These are phyloP conservation scores for Beauveria sp. DNA, from an alignment of 2,329 filamentous ascomycete species.

Conservation along the genomic window DNA sequence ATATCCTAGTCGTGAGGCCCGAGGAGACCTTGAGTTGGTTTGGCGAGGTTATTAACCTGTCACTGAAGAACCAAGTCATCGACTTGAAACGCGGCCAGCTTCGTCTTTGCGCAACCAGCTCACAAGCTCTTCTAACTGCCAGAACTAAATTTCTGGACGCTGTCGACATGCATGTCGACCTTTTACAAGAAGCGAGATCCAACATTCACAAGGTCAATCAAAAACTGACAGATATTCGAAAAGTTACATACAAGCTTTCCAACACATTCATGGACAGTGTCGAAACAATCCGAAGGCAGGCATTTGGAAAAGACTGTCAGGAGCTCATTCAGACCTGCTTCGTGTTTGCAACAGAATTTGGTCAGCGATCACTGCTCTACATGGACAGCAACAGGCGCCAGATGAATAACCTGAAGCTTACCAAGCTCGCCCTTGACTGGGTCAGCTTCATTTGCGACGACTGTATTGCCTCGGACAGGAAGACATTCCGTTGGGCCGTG, in stretches of 20 bases:
- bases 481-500: constrained; percentile 96
- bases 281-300: constrained; percentile 82
- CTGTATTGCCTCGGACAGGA: constrained; percentile 85
- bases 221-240: constrained; percentile 87
- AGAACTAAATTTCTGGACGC: constrained; percentile 67
- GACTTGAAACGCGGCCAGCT: constrained; percentile 83
- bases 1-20: constrained; percentile 76
- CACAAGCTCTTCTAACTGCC: constrained; percentile 71
- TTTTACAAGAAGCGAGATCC: constrained; percentile 84
- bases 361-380: constrained; percentile 85
- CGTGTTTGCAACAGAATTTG: constrained; percentile 97
- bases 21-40: constrained; percentile 76
- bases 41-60: constrained; percentile 63
- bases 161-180: constrained; percentile 78
- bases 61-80: constrained; percentile 68
- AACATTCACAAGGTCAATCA: constrained; percentile 89
- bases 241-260: constrained; percentile 90
- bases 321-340: constrained; percentile 98
- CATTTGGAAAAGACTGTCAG: constrained; percentile 72
- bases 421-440: constrained; percentile 91
- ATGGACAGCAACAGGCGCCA: constrained; percentile 93
- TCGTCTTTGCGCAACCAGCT: constrained; percentile 81
- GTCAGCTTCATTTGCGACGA: constrained; percentile 97
- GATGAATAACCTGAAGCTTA: constrained; percentile 95
- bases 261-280: constrained; percentile 99